Evolutionary conservation across 257 asterid species (phyloP).

Genomic region (Echium plantagineum): DNA sequence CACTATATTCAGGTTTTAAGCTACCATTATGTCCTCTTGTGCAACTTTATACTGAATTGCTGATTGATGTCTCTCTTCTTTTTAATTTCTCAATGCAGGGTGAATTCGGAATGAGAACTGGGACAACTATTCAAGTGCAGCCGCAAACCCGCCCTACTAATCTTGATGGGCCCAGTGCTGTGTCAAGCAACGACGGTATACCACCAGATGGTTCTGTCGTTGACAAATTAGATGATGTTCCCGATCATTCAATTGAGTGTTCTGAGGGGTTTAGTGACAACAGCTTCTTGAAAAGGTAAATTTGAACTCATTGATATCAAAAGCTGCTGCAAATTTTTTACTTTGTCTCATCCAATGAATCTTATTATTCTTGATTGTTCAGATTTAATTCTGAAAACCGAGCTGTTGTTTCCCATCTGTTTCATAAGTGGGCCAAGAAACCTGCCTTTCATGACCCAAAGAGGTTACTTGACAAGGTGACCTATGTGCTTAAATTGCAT

Average conservation of each 20-base stretch:
- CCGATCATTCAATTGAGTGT: slow-evolving; percentile 38
- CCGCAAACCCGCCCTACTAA: slow-evolving; percentile 22
- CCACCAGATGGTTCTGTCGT: slow-evolving; percentile 23
- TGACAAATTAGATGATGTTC: slow-evolving; percentile 19
- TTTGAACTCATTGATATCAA: slow-evolving; percentile 1
- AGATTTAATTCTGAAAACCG: slow-evolving; percentile 70
- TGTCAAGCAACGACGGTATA: slow-evolving; percentile 20
- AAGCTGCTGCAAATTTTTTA: neutral
- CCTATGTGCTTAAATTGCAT: slow-evolving; percentile 3
- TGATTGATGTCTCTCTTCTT: neutral
- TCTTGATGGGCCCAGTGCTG: slow-evolving; percentile 18
- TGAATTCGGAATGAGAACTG: slow-evolving; percentile 26
- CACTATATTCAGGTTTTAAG: slow-evolving; percentile 2
- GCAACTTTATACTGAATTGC: neutral
- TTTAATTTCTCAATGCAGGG: slow-evolving; percentile 29
- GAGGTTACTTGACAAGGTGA: slow-evolving; percentile 84
- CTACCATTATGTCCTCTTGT: slow-evolving; percentile 1
- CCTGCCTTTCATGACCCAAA: slow-evolving; percentile 91
- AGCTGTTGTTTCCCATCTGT: slow-evolving; percentile 71
- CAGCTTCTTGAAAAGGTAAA: slow-evolving; percentile 71
- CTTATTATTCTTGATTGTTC: slow-evolving; percentile 11
- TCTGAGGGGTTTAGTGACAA: slow-evolving; percentile 31
- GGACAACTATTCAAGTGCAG: slow-evolving; percentile 22
- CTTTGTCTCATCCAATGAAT: slow-evolving; percentile 6
- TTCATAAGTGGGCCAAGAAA: slow-evolving; percentile 92